Conservation (phyloP, 768 basidiomycete species). For the Boletus rubropictus region DNA sequence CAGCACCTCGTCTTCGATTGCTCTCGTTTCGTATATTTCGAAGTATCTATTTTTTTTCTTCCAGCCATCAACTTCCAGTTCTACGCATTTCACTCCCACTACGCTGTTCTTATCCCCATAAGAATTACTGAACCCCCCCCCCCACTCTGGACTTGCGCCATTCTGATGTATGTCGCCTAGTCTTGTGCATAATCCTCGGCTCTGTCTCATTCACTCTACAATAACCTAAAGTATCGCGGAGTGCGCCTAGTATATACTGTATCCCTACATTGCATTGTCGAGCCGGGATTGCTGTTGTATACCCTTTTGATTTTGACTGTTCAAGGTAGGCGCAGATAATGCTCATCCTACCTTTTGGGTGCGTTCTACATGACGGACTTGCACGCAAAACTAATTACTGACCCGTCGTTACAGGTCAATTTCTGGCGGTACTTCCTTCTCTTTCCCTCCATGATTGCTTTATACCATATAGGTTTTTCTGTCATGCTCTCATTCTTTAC, state of each 20-base stretch:
- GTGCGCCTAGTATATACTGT: constrained; percentile 13
- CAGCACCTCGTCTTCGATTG: neutral
- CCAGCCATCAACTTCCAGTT: neutral
- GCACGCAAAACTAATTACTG: neutral
- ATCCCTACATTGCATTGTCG: constrained; percentile 3
- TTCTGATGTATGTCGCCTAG: neutral
- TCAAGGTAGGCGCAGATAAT: neutral
- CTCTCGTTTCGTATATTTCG: constrained; percentile 7
- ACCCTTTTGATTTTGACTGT: neutral
- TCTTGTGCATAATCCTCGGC: neutral
- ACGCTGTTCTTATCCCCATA: neutral
- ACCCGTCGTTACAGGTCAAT: neutral
- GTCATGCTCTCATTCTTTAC: neutral
- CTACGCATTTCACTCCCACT: neutral
- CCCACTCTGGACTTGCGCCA: neutral
- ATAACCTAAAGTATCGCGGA: constrained; percentile 10
- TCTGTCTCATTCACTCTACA: neutral
- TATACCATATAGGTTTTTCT: neutral
- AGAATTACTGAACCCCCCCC: neutral
- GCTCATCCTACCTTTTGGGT: neutral
- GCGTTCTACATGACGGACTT: neutral
- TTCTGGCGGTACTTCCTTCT: neutral
- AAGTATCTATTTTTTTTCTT: neutral
- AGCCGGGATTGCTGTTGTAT: neutral
- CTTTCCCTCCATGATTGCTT: neutral